These are phyloP conservation scores for Medicago truncatula DNA, from an alignment of 306 rosid species.

Conservation along the genomic window MtrunA17r5.0-ANR NC_053045.1:36110001-36110500, in stretches of 20 bases:
- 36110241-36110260: slow-evolving; percentile 27
- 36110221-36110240: neutral
- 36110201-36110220: neutral
- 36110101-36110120: too few relatives aligned
- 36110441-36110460: slow-evolving; percentile 48
- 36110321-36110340: slow-evolving; percentile 43
- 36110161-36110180: slow-evolving; percentile 4
- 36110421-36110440: slow-evolving; percentile 42
- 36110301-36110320: slow-evolving; percentile 26
- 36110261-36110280: slow-evolving; percentile 29
- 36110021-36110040: too few relatives aligned
- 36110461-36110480: slow-evolving; percentile 35
- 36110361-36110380: slow-evolving; percentile 44
- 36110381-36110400: slow-evolving; percentile 60
- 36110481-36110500: slow-evolving; percentile 44
- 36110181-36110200: neutral
- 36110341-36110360: slow-evolving; percentile 37
- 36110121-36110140: too few relatives aligned
- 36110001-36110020: neutral
- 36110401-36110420: slow-evolving; percentile 37
- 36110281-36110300: slow-evolving; percentile 43
- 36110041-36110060: too few relatives aligned
- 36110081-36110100: too few relatives aligned
- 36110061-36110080: too few relatives aligned
- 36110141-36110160: too few relatives aligned